Base-by-base conservation (phyloP, 2,329 filamentous ascomycete genomes). In the Aspergillus versicolor region DNA sequence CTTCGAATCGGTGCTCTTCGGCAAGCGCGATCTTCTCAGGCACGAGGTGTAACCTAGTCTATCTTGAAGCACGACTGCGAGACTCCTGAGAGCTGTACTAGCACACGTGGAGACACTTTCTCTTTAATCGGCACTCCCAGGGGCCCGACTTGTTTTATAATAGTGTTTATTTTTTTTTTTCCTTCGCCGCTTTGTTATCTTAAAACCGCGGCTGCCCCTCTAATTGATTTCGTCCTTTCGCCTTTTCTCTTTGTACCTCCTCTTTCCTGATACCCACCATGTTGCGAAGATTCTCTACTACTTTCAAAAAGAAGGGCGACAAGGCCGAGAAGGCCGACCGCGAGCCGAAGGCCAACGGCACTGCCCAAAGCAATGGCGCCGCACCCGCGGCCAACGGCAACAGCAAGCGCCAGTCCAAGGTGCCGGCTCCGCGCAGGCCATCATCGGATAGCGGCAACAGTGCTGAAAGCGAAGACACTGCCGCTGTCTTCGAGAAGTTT, bases 401-500 rank as follows among this genome's bases (percentile, higher is more conserved):
- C 52, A 68, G 59, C 56, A 74, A 72, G 63, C 68, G 69, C 40
- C 67, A 69, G 47, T 75, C 73, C 43, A 74, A 69, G 61, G 58
- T 59, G 15, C 60, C 70, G 1, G 58, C 69, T 4, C 40, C 57
- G 40, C 67, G 56, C 44, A 68, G 67, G 40, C 59, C 68, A 19
- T 51, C 65, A 1, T 61, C 67, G 9, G 66, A 69, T 19, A 62
- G 67, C 21, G 69, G 69, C 3, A 66, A 70, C 32, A 63, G 57
- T 46, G 72, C 73, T 48, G 75, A 73, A 54, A 71, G 73, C n/a
- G 67, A 68, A 30, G 74, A 78, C 59, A 70, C 78, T 8, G 68
- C 73, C 22, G 67, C 67, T 7, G 68, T 72, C 15, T 81, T 81
- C 54, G 70, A 75, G 37, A 72, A 75, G 60, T 79, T 75, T 68